Evolutionary conservation across 1,139 yeast species (phyloP), one percentile per base, ranked within the genome.

Genomic region (Debaryomycetaceae sp.): DNA sequence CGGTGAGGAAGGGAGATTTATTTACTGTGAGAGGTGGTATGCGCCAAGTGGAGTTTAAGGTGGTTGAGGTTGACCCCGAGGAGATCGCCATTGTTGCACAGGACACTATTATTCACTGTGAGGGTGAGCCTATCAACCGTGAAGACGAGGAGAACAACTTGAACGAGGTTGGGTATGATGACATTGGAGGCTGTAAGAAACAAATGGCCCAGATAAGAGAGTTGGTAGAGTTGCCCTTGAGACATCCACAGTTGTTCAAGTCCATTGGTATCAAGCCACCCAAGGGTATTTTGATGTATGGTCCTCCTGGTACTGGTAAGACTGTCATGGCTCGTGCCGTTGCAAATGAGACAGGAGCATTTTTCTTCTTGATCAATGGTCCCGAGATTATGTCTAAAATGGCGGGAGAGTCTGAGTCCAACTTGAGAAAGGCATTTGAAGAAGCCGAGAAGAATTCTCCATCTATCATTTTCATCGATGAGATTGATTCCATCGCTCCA

Each of bases 381-480:
- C 99, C 99, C n/a, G 98, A 92, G 70, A 95, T 92, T 61, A 92
- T 92, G 98, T 89, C 98, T 42, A 92, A 92, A 72, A 92, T 92
- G 99, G 98, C 99, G 36, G 99, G 99, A 73, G 99, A 92, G 70
- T 88, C 97, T 17, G 99, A 92, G 72, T 87, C 96, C 33, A 92
- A 92, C 59, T 76, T 92, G 65, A 83, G 99, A 73, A 91, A 91
- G 71, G 98, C 98, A 5, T 92, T 92, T 57, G 99, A 92, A 68
- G 98, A 92, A 70, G 98, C 99, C 39, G 98, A 92, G 71, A 92
- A 92, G 75, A 89, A 94, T 65, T 92, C 98, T 14, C 98, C 98
- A 22, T 81, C 98, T 7, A 92, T 92, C 58, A 92, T 92, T 52
- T 94, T 92, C 70, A 92, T 92, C 58, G 99, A 92, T 70, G 99